Conservation (phyloP, 768 basidiomycete genomes). For the Hericium erinaceus region DNA sequence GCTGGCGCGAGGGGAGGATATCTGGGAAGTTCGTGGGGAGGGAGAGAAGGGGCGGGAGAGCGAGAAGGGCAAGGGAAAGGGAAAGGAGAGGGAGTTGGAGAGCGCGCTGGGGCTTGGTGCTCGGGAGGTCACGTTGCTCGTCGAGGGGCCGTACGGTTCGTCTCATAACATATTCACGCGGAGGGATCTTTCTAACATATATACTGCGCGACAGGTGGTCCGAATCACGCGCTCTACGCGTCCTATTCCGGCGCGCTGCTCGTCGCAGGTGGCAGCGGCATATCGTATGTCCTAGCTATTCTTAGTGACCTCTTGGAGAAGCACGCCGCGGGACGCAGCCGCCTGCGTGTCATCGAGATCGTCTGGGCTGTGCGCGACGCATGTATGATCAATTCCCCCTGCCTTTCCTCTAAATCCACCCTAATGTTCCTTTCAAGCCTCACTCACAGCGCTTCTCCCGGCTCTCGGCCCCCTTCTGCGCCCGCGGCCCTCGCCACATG, state of each 20-base stretch:
- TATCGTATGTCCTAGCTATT: constrained; percentile 45
- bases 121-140: constrained; percentile 27
- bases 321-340: constrained; percentile 24
- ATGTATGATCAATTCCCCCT: constrained; percentile 21
- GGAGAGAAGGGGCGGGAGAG: constrained; percentile 6
- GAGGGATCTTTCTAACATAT: not conserved
- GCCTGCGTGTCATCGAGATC: constrained; percentile 38
- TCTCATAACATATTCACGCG: constrained; percentile 9
- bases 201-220: constrained; percentile 22
- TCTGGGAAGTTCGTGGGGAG: constrained; percentile 18
- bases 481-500: constrained; percentile 18
- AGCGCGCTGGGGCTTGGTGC: not conserved
- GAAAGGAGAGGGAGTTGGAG: constrained; percentile 2
- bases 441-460: constrained; percentile 30
- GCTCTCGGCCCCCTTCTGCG: constrained; percentile 29
- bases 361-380: constrained; percentile 45
- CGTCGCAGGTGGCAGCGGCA: constrained; percentile 52
- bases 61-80: not conserved
- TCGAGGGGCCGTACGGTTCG: constrained; percentile 49
- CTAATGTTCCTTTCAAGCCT: constrained; percentile 18
- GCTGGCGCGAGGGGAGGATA: constrained; percentile 28
- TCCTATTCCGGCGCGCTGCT: constrained; percentile 47
- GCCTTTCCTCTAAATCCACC: constrained; percentile 10
- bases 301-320: constrained; percentile 44
- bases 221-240: constrained; percentile 36